phyloP scores from a whole-genome alignment of 2,329 filamentous ascomycete species.

The Atkinsonella hypoxylon region DNA sequence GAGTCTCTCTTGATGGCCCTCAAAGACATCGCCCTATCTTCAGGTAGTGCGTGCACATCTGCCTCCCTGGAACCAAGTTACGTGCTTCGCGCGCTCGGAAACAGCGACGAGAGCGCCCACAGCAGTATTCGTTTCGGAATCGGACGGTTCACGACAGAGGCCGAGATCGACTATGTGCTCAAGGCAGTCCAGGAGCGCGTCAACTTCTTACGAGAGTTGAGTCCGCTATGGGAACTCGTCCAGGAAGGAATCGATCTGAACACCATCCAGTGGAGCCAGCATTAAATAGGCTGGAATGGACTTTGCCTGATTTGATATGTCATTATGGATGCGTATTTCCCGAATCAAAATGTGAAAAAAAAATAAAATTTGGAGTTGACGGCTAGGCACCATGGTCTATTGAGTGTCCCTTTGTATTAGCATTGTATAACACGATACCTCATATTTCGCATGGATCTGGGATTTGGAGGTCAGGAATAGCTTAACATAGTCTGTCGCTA shows the following conservation, averaged over 20 bases:
- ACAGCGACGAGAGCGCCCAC: constrained; percentile 94
- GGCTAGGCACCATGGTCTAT: constrained; percentile 8
- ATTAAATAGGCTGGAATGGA: constrained; percentile 39
- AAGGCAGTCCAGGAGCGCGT: constrained; percentile 89
- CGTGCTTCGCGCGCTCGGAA: constrained; percentile 85
- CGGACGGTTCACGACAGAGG: constrained; percentile 88
- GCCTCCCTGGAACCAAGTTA: constrained; percentile 95
- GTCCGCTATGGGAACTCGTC: constrained; percentile 92
- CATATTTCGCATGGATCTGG: constrained; percentile 12
- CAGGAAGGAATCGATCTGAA: constrained; percentile 93
- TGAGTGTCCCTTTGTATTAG: constrained; percentile 19
- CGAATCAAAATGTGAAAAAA: background rate
- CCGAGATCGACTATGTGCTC: constrained; percentile 93
- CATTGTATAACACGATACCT: constrained; percentile 23
- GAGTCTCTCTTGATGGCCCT: constrained; percentile 96
- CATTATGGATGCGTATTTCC: background rate
- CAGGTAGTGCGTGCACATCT: constrained; percentile 92
- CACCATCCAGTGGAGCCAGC: constrained; percentile 97
- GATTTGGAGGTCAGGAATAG: background rate
- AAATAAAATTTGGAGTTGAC: constrained; percentile 6
- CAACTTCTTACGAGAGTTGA: constrained; percentile 84
- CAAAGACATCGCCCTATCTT: constrained; percentile 95
- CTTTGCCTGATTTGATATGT: background rate
- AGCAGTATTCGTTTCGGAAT: constrained; percentile 97
- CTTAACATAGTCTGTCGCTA: constrained; percentile 3